A percentile compares a stretch with the other conserved stretches of the same genome.
phyloP scores from a whole-genome alignment of 345 rosid genomes.

The Sapria himalayana region DNA sequence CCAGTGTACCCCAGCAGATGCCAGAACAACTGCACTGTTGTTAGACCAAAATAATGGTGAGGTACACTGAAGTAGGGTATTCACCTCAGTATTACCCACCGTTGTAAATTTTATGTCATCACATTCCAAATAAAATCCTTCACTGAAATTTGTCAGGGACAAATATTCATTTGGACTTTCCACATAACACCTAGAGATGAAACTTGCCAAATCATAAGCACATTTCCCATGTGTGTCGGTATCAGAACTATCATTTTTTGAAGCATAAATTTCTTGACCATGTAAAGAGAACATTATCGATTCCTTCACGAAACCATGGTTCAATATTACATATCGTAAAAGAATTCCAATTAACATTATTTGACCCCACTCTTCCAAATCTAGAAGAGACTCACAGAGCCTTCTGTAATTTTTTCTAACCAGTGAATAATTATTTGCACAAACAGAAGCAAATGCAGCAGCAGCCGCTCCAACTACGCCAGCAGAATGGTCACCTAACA shows the following conservation, averaged over 20 bases:
- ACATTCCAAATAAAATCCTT: slow-evolving; percentile 17
- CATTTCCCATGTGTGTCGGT: slow-evolving; percentile 11
- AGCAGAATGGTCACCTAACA: slow-evolving; percentile 70
- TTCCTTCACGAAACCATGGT: slow-evolving; percentile 78
- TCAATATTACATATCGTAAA: slow-evolving; percentile 52
- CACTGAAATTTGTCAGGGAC: slow-evolving; percentile 30
- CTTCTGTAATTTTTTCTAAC: slow-evolving; percentile 52
- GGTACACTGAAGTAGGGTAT: slow-evolving; percentile 70
- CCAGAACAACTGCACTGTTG: slow-evolving; percentile 84
- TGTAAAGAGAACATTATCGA: slow-evolving; percentile 62
- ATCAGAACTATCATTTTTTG: slow-evolving; percentile 23
- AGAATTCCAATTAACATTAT: slow-evolving; percentile 62
- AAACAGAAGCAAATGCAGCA: slow-evolving; percentile 64
- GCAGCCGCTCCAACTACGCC: slow-evolving; percentile 96
- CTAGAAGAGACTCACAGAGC: slow-evolving; percentile 82
- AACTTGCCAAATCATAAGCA: slow-evolving; percentile 23
- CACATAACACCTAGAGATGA: slow-evolving; percentile 52
- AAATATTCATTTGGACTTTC: slow-evolving; percentile 88
- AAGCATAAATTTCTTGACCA: slow-evolving; percentile 17
- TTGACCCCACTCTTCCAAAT: slow-evolving; percentile 99
- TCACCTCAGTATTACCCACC: slow-evolving; percentile 43
- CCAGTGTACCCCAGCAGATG: slow-evolving; percentile 93
- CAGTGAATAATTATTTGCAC: slow-evolving; percentile 61
- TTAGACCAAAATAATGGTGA: slow-evolving; percentile 83
- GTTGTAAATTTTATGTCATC: slow-evolving; percentile 34